These are phyloP conservation scores for Colletotrichum falcatum DNA, from an alignment of 2,329 filamentous ascomycete species.

Conservation along the genomic window DNA sequence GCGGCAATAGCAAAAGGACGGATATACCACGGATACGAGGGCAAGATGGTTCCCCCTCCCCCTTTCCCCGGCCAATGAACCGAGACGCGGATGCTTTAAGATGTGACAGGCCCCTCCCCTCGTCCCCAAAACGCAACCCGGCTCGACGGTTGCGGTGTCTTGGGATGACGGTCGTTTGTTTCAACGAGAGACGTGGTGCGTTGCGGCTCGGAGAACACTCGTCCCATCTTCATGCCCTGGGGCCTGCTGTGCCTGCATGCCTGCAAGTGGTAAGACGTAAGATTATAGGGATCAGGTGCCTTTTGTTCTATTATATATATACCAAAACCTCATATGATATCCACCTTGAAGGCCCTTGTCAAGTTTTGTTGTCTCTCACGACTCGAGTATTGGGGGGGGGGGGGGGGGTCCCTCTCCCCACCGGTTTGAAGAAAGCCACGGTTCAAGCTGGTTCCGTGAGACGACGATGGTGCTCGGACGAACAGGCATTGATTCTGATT, in stretches of 20 bases:
- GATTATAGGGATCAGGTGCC: neutral
- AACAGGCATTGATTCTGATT: neutral
- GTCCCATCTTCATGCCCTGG: neutral
- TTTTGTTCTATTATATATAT: too few species aligned
- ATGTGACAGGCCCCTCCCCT: neutral
- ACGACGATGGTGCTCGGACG: neutral
- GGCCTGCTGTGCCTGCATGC: neutral
- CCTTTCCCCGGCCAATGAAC: neutral
- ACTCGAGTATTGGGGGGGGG: too few species aligned
- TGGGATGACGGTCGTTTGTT: neutral
- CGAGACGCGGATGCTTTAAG: neutral
- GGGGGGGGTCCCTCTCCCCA: too few species aligned
- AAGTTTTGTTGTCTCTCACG: neutral
- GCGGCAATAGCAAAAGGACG: too few species aligned
- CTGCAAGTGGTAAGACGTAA: neutral
- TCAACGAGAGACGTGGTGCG: neutral
- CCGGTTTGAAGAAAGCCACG: neutral
- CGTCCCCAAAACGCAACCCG: neutral
- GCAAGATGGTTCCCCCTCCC: too few species aligned
- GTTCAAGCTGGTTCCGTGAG: neutral
- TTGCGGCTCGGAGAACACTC: neutral
- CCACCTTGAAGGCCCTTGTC: neutral
- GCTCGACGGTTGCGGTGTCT: neutral
- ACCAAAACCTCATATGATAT: neutral
- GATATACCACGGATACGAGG: neutral